Evolutionary conservation across 306 rosid species (phyloP).

Genomic region (Cyclanthera cordifolia): DNA sequence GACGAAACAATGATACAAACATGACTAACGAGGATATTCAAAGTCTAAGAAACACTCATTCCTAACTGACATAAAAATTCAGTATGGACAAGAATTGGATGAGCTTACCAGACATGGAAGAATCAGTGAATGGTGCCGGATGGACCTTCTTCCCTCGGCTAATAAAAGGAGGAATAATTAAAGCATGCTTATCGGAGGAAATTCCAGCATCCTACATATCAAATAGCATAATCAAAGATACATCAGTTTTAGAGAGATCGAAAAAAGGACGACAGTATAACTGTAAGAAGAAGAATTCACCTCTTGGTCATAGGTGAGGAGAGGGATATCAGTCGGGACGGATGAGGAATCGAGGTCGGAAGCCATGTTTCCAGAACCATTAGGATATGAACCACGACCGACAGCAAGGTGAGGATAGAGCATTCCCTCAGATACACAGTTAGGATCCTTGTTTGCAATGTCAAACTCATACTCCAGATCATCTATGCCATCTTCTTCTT

Average conservation of each 20-base stretch:
- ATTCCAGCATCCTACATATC: slow-evolving; percentile 56
- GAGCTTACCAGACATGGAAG: slow-evolving; percentile 40
- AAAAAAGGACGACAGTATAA: slow-evolving; percentile 8
- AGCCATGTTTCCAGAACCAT: slow-evolving; percentile 33
- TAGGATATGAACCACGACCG: slow-evolving; percentile 38
- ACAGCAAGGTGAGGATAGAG: slow-evolving; percentile 46
- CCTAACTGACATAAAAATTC: neutral
- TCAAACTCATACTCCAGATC: slow-evolving; percentile 82
- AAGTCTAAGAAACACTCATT: neutral
- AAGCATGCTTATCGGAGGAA: slow-evolving; percentile 78
- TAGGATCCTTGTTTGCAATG: slow-evolving; percentile 50
- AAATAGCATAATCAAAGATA: slow-evolving; percentile 17
- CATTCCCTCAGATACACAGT: slow-evolving; percentile 42
- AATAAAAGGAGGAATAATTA: slow-evolving; percentile 62
- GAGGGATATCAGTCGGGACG: slow-evolving; percentile 47
- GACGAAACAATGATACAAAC: neutral
- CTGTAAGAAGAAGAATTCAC: slow-evolving; percentile 24
- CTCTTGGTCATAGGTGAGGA: slow-evolving; percentile 64
- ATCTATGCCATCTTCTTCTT: slow-evolving; percentile 74
- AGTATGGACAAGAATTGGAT: neutral
- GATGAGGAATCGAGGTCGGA: slow-evolving; percentile 52
- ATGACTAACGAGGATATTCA: neutral
- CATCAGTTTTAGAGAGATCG: slow-evolving; percentile 9
- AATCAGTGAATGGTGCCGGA: slow-evolving; percentile 52
- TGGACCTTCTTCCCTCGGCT: slow-evolving; percentile 55